These are phyloP conservation scores for Pseudogymnoascus sp. DNA, from an alignment of 2,329 filamentous ascomycete genomes.

Conservation along the genomic window DNA sequence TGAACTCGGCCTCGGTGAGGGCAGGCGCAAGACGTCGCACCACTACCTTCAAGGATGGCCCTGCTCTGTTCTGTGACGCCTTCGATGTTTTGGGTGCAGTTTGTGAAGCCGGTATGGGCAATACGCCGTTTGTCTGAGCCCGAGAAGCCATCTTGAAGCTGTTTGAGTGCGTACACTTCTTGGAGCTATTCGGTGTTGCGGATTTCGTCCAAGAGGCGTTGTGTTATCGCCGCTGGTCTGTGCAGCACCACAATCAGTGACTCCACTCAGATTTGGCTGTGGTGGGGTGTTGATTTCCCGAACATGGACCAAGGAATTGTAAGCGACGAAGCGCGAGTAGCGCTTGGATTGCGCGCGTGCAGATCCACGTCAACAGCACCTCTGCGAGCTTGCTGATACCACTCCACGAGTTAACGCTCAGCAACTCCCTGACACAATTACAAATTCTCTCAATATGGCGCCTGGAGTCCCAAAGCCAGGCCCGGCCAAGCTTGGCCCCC, in stretches of 20 bases:
- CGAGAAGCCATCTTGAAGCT: constrained; percentile 14
- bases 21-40: constrained; percentile 79
- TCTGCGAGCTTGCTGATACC: background rate
- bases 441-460: background rate
- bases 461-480: constrained; percentile 73
- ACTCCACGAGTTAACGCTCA: constrained; percentile 4
- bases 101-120: constrained; percentile 40
- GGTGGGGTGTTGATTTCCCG: constrained; percentile 1
- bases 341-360: constrained; percentile 4
- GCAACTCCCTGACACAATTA: background rate
- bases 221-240: constrained; percentile 5
- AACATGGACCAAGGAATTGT: background rate
- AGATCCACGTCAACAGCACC: constrained; percentile 6
- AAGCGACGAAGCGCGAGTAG: constrained; percentile 7
- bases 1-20: constrained; percentile 72
- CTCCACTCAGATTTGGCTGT: background rate
- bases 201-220: background rate
- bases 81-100: constrained; percentile 35
- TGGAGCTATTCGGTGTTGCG: background rate
- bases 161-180: background rate
- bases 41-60: constrained; percentile 67
- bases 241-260: constrained; percentile 3
- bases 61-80: constrained; percentile 35
- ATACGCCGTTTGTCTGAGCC: constrained; percentile 41
- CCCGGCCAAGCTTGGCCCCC: constrained; percentile 73